These are phyloP conservation scores for Thinopyrum elongatum DNA, from an alignment of 176 grass and related monocot genomes.

Conservation along the genomic window DNA sequence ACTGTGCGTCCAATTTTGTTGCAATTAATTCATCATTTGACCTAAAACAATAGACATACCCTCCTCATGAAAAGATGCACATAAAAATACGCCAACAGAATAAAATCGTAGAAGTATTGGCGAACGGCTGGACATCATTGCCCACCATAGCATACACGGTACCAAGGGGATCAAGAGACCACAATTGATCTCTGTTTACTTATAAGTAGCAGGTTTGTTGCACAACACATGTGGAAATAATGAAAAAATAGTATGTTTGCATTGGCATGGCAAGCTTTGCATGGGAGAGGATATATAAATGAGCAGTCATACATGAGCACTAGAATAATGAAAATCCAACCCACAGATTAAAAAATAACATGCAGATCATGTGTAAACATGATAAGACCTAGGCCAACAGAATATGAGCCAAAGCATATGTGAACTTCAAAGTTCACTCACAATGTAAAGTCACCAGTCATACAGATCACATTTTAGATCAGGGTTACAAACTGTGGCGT, in stretches of 20 bases:
- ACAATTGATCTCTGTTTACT: background rate
- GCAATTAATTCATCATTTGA: background rate
- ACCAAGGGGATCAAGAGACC: background rate
- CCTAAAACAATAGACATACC: background rate
- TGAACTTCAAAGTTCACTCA: slow-evolving; percentile 10
- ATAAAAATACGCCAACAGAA: background rate
- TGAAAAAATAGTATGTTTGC: slow-evolving; percentile 15
- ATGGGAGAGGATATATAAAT: background rate
- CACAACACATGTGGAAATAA: background rate
- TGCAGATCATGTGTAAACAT: background rate
- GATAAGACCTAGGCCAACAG: slow-evolving; percentile 11
- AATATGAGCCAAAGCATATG: background rate
- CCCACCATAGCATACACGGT: background rate
- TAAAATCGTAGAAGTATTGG: background rate
- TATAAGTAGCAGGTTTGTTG: background rate
- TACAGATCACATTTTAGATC: slow-evolving; percentile 10
- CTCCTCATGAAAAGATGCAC: slow-evolving; percentile 16
- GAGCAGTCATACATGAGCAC: slow-evolving; percentile 10
- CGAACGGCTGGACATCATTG: background rate
- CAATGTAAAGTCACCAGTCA: background rate
- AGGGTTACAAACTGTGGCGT: background rate
- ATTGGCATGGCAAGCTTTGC: slow-evolving; percentile 7
- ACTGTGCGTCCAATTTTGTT: background rate
- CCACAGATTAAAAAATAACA: background rate
- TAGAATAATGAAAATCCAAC: background rate